Percentiles rank a stretch among this genome's conserved stretches.
Evolutionary conservation across 495 filamentous ascomycete species (phyloP).

Genomic region (Letharia columbiana): DNA sequence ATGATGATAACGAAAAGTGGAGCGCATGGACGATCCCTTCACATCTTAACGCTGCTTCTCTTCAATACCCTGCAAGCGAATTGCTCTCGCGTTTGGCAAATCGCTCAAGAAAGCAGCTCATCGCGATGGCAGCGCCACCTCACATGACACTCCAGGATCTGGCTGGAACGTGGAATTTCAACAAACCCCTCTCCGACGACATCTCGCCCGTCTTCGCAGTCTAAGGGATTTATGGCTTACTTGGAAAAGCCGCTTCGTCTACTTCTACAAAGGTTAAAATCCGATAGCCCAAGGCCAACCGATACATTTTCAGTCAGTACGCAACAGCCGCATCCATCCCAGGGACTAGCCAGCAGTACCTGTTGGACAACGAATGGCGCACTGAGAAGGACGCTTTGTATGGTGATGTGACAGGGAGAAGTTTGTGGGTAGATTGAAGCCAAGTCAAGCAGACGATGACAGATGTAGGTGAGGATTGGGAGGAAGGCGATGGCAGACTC

Average conservation of each 20-base stretch:
- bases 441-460: conserved; percentile 1
- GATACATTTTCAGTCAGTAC: conserved; percentile 60
- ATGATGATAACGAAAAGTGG: too few species aligned
- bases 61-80: too few species aligned
- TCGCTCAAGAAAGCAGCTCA: too few species aligned
- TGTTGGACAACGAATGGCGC: conserved; percentile 44
- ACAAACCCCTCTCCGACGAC: conserved; percentile 11
- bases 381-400: conserved; percentile 20
- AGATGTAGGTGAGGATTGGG: conserved; percentile 13
- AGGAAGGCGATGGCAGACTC: conserved; percentile 7
- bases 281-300: conserved; percentile 12
- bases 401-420: conserved; percentile 19
- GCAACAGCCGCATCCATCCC: conserved; percentile 53
- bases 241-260: conserved; percentile 22
- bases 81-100: too few species aligned
- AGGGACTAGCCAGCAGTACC: conserved; percentile 55
- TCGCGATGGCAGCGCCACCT: too few species aligned
- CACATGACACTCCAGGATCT: too few species aligned
- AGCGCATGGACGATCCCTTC: too few species aligned
- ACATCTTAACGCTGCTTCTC: too few species aligned
- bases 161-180: too few species aligned
- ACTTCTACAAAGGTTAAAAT: conserved; percentile 25
- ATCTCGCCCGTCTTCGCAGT: conserved; percentile 19
- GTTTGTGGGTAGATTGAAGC: conserved; percentile 17
- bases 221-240: conserved; percentile 14